Evolutionary conservation across 805 yeast genomes (phyloP), one percentile per base, ranked within the genome.

Genomic region (Yarrowia bubula): DNA sequence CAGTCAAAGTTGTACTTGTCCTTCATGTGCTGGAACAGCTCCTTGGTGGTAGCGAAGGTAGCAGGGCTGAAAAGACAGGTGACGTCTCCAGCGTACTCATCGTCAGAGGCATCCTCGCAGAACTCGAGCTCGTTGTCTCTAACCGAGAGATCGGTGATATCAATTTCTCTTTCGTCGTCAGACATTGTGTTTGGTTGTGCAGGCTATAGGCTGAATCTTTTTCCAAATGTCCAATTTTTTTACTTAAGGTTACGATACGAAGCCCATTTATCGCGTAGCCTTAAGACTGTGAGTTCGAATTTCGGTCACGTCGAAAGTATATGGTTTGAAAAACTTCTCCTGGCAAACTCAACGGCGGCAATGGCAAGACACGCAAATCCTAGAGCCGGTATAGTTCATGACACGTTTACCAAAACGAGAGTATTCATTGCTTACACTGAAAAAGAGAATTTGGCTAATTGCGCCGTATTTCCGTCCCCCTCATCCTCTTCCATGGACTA

Each of bases 61-160:
- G 64, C 60, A 32, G 65, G 63, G 65, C 71, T 68, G 47, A 67
- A 68, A 15, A 70, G 55, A 35, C 72, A 70, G 22, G 70, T 64
- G 22, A 69, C 60, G 14, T 68, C 66, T 44, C 67, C 71, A 11
- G 64, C 64, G 35, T 58, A 58, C 61, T 71, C 71, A 43, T 71
- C 73, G 42, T 66, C 68, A 8, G 72, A 70, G 53, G 65, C 68
- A 41, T 70, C 70, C 2, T 71, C 70, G 8, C 68, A 70, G 17
- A 70, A 70, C 13, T 70, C 73, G 6, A 71, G 69, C 62, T 71
- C 73, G 57, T 71, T 71, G 17, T 68, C 67, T 15, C 57, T 64
- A 13, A 57, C 57, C 42, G 68, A 67, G 17, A 70, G 65, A 28
- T 68, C 69, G 53, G 71, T 69, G 55, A 70, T 58, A 42, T 68